A percentile compares a stretch with the other conserved stretches of the same genome.
Conservation (phyloP, 345 rosid genomes). For the Brassica carinata region DNA sequence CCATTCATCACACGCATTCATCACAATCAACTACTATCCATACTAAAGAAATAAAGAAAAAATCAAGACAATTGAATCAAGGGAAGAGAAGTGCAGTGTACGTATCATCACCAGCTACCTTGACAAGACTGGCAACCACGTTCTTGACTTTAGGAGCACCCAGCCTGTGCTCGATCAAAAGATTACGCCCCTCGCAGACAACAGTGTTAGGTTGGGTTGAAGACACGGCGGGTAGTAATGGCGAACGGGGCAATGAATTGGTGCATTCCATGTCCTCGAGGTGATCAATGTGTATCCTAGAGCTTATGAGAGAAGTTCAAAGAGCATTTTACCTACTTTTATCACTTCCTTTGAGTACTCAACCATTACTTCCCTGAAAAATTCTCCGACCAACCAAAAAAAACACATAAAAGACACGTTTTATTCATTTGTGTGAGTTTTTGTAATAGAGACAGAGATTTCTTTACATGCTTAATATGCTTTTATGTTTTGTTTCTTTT, state of each 20-base stretch:
- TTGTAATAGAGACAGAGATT: neutral
- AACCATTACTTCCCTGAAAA: slow-evolving; percentile 42
- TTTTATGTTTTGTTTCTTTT: slow-evolving; percentile 24
- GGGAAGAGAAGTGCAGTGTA: too few relatives aligned
- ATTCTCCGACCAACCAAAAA: neutral
- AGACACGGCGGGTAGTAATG: slow-evolving; percentile 68
- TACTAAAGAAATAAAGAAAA: too few relatives aligned
- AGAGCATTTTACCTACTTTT: slow-evolving; percentile 43
- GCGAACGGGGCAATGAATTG: slow-evolving; percentile 38
- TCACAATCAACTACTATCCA: too few relatives aligned
- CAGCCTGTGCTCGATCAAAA: too few relatives aligned
- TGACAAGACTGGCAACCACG: too few relatives aligned
- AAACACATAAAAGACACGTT: too few relatives aligned
- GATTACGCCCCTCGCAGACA: too few relatives aligned
- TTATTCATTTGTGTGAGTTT: neutral
- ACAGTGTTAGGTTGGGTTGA: slow-evolving; percentile 45
- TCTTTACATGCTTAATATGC: neutral
- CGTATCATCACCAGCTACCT: too few relatives aligned
- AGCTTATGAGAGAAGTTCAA: slow-evolving; percentile 60
- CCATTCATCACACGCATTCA: too few relatives aligned
- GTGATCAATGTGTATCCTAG: slow-evolving; percentile 49
- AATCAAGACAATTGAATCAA: too few relatives aligned
- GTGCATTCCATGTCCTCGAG: slow-evolving; percentile 48
- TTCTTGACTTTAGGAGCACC: too few relatives aligned
- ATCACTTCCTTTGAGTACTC: slow-evolving; percentile 52